Evolutionary conservation across 2,329 filamentous ascomycete species (phyloP).

Genomic region (Botrytis squamosa): DNA sequence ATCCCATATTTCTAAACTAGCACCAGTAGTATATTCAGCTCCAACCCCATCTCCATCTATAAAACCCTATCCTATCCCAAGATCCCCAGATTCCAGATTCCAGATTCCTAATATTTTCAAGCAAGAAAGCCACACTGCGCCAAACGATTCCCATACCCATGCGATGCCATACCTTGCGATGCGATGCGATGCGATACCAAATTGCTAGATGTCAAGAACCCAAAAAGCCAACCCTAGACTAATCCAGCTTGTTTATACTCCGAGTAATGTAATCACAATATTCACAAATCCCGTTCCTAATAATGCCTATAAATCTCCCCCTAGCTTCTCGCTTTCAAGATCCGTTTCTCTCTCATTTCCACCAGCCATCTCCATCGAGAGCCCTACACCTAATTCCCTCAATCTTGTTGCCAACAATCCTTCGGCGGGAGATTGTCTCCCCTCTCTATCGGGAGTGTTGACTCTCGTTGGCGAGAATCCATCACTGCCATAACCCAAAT

Average conservation of each 20-base stretch:
- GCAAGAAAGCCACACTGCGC: not conserved
- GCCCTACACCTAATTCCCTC: conserved; percentile 45
- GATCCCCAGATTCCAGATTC: no score
- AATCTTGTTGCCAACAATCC: conserved; percentile 69
- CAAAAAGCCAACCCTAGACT: not conserved
- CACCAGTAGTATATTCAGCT: not conserved
- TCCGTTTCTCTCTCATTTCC: conserved; percentile 50
- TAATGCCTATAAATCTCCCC: not conserved
- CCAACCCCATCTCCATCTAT: not conserved
- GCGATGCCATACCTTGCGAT: not conserved
- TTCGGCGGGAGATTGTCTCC: conserved; percentile 46
- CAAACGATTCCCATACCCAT: not conserved
- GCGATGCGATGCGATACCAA: not conserved
- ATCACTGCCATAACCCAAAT: conserved; percentile 61
- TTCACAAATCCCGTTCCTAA: not conserved
- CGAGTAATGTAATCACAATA: not conserved
- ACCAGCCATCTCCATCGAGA: conserved; percentile 62
- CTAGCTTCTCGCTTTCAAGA: not conserved
- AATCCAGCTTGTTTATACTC: not conserved
- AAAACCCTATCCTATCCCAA: not conserved
- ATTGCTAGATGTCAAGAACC: not conserved
- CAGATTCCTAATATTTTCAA: not conserved
- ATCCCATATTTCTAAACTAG: not conserved
- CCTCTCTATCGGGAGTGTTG: conserved; percentile 38
- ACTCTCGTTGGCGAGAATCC: conserved; percentile 44